phyloP scores from a whole-genome alignment of 2,329 filamentous ascomycete species.

The Teratosphaeriaceae sp. region DNA sequence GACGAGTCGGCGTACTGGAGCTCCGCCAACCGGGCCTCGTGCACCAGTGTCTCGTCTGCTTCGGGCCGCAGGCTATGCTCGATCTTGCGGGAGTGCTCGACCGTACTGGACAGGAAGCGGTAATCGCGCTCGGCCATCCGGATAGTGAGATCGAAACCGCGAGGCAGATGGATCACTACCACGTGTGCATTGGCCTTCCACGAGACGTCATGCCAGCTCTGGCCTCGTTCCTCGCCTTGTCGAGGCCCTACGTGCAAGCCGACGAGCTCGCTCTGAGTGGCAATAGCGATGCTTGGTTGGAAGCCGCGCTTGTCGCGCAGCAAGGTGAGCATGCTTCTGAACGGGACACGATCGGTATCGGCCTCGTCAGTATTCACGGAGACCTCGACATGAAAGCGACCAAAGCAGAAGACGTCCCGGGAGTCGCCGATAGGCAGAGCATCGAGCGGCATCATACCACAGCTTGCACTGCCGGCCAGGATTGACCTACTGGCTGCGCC shows the following conservation, averaged over 20 bases:
- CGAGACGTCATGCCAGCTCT: slow-evolving; percentile 73
- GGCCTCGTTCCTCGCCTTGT: slow-evolving; percentile 48
- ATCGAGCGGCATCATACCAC: slow-evolving; percentile 47
- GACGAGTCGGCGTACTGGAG: slow-evolving; percentile 77
- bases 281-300: slow-evolving; percentile 64
- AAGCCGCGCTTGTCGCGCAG: slow-evolving; percentile 63
- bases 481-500: slow-evolving; percentile 37
- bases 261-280: slow-evolving; percentile 72
- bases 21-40: slow-evolving; percentile 61
- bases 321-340: slow-evolving; percentile 71
- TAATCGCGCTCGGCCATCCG: slow-evolving; percentile 72
- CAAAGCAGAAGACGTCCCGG: slow-evolving; percentile 67
- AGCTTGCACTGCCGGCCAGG: slow-evolving; percentile 9
- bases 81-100: slow-evolving; percentile 74
- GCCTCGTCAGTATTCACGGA: slow-evolving; percentile 67
- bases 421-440: slow-evolving; percentile 74
- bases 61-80: slow-evolving; percentile 63
- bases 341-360: slow-evolving; percentile 59
- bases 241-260: slow-evolving; percentile 62
- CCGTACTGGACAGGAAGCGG: slow-evolving; percentile 71
- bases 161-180: slow-evolving; percentile 64
- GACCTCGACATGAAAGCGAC: slow-evolving; percentile 66
- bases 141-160: slow-evolving; percentile 66
- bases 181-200: slow-evolving; percentile 65
- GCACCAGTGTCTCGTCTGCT: slow-evolving; percentile 62